These are phyloP conservation scores for Sedum album DNA, from an alignment of 164 flowering plant genomes.

Conservation along the genomic window DNA sequence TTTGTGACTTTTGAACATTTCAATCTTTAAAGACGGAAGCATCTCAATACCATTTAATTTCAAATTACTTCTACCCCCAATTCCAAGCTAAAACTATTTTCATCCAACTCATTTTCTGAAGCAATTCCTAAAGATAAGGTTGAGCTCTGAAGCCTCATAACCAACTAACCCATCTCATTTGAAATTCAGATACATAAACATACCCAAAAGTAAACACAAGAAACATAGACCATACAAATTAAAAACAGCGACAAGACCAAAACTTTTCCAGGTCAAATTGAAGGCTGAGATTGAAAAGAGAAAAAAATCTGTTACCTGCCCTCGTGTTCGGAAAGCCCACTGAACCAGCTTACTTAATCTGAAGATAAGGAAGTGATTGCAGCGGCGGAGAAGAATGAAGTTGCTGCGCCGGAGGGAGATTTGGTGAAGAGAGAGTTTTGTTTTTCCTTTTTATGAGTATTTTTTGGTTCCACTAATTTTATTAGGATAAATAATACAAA, in stretches of 20 bases:
- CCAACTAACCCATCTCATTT: not conserved
- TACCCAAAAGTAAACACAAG: not conserved
- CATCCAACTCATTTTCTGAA: not conserved
- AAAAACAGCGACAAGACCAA: too few relatives aligned
- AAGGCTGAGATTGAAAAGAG: not conserved
- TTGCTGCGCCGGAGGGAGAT: slow-evolving; percentile 5
- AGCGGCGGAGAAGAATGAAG: not conserved
- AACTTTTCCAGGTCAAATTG: slow-evolving; percentile 1
- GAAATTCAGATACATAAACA: not conserved
- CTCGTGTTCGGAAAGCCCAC: not conserved
- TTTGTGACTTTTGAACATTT: not conserved
- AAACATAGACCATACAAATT: not conserved
- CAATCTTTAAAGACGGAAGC: not conserved
- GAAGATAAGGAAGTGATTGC: not conserved
- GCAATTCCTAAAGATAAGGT: not conserved
- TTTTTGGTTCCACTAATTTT: too few relatives aligned
- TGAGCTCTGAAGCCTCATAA: slow-evolving; percentile 1
- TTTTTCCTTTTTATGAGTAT: not conserved
- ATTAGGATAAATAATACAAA: too few relatives aligned
- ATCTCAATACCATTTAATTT: not conserved
- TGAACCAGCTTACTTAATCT: not conserved
- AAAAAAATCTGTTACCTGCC: not conserved
- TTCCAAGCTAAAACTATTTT: not conserved
- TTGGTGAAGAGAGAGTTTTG: not conserved
- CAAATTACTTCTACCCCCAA: not conserved